Percentiles rank a stretch among this genome's conserved stretches.
Conservation (phyloP, 495 filamentous ascomycete genomes). For the Parmelia sp. region DNA sequence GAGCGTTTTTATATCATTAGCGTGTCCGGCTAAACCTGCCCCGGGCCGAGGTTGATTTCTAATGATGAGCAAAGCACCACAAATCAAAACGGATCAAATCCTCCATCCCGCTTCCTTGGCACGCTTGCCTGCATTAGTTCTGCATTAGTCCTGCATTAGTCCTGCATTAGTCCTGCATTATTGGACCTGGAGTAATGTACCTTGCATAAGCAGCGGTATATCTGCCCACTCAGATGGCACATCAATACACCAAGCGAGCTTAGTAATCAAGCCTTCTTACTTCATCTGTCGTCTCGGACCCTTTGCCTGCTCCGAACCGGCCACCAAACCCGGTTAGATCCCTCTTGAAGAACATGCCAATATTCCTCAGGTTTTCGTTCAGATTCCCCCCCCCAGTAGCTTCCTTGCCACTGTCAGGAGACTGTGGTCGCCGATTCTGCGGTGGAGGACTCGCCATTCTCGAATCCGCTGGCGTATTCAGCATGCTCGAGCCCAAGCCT, state of each 20-base stretch:
- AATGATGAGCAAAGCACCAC: conserved; percentile 20
- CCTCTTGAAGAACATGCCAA: conserved; percentile 91
- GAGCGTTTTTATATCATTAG: background rate
- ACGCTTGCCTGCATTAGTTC: too few species aligned
- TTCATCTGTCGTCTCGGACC: background rate
- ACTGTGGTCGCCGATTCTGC: conserved; percentile 24
- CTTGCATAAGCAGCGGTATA: background rate
- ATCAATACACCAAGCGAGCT: too few species aligned
- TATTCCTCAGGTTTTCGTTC: conserved; percentile 87
- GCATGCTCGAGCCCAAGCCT: conserved; percentile 33
- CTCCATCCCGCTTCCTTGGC: conserved; percentile 45
- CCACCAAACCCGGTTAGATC: conserved; percentile 80
- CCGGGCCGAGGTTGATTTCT: background rate
- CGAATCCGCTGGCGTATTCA: conserved; percentile 23
- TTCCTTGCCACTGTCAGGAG: conserved; percentile 28
- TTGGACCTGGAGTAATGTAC: too few species aligned
- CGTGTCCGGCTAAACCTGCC: too few species aligned
- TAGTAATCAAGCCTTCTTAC: background rate
- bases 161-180: too few species aligned
- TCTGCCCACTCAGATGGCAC: background rate
- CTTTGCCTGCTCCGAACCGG: conserved; percentile 49
- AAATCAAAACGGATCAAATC: too few species aligned
- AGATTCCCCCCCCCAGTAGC: conserved; percentile 50
- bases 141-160: too few species aligned
- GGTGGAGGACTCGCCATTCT: conserved; percentile 25